Evolutionary conservation across 257 asterid species (phyloP).

Genomic region (Striga asiatica): DNA sequence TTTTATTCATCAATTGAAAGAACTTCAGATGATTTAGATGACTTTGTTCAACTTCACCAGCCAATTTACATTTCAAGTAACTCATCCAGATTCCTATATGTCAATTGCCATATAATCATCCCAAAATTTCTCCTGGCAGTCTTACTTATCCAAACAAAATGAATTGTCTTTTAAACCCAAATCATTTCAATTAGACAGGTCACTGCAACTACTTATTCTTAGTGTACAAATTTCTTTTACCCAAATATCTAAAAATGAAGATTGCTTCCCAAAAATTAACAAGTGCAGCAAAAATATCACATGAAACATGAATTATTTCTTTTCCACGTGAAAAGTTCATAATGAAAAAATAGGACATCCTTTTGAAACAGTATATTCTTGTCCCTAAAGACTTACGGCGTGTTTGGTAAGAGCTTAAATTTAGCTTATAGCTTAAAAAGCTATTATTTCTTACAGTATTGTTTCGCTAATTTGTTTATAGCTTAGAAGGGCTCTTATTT

Average conservation of each 20-base stretch:
- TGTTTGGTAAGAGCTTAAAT: no score
- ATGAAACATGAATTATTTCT: not conserved
- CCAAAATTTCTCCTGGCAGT: not conserved
- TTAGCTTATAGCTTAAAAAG: no score
- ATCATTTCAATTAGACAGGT: not conserved
- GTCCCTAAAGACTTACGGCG: no score
- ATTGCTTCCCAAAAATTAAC: not conserved
- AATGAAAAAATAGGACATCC: not conserved
- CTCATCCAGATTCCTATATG: not conserved
- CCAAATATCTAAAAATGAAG: not conserved
- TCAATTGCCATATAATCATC: not conserved
- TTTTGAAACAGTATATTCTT: no score
- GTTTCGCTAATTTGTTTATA: no score
- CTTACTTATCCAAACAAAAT: not conserved
- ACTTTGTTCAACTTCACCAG: no score
- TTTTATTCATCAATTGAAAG: no score
- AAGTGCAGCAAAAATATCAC: not conserved
- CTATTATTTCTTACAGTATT: no score
- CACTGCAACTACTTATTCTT: not conserved
- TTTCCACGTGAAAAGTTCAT: not conserved
- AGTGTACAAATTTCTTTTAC: not conserved
- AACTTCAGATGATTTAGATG: no score
- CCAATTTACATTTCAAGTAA: not conserved
- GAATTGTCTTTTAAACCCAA: not conserved
- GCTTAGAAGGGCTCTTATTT: no score